Conservation (phyloP, 2,329 filamentous ascomycete genomes). For the Aspergillus sclerotialis region DNA sequence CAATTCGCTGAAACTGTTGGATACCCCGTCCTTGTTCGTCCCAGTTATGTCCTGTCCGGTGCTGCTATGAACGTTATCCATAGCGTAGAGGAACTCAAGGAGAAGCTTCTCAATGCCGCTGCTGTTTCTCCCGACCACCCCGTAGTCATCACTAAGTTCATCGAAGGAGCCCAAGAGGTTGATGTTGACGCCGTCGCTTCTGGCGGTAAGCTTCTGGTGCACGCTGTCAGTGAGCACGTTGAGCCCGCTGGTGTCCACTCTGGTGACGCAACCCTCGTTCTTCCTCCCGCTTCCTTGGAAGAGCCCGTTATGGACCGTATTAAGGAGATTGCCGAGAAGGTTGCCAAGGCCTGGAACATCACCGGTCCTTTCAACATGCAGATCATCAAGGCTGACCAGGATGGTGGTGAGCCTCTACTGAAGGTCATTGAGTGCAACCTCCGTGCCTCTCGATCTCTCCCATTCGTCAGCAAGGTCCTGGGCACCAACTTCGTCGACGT, state of each 20-base stretch:
- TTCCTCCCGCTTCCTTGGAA: slow-evolving; percentile 78
- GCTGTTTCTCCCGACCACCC: slow-evolving; percentile 93
- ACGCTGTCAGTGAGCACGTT: slow-evolving; percentile 91
- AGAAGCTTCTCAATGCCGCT: slow-evolving; percentile 86
- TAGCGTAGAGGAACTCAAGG: slow-evolving; percentile 79
- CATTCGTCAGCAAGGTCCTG: slow-evolving; percentile 95
- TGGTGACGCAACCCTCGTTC: slow-evolving; percentile 88
- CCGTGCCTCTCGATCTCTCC: slow-evolving; percentile 94
- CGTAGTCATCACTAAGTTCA: slow-evolving; percentile 97
- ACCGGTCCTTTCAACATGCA: slow-evolving; percentile 99
- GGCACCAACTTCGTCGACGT: slow-evolving; percentile 95
- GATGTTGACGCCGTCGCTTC: slow-evolving; percentile 91
- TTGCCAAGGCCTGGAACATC: slow-evolving; percentile 94
- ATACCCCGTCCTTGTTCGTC: slow-evolving; percentile 92
- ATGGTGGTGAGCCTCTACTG: slow-evolving; percentile 66
- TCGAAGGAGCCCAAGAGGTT: slow-evolving; percentile 92
- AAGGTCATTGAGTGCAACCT: slow-evolving; percentile 99
- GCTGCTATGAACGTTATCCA: slow-evolving; percentile 98
- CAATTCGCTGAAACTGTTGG: slow-evolving; percentile 75
- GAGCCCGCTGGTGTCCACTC: slow-evolving; percentile 98
- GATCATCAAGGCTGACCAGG: slow-evolving; percentile 85
- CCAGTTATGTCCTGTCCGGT: slow-evolving; percentile 91
- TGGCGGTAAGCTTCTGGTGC: slow-evolving; percentile 76
- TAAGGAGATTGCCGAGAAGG: slow-evolving; percentile 93
- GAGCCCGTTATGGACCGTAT: slow-evolving; percentile 71